phyloP scores from a whole-genome alignment of 2,329 filamentous ascomycete species.

The Sclerotinia glacialis region DNA sequence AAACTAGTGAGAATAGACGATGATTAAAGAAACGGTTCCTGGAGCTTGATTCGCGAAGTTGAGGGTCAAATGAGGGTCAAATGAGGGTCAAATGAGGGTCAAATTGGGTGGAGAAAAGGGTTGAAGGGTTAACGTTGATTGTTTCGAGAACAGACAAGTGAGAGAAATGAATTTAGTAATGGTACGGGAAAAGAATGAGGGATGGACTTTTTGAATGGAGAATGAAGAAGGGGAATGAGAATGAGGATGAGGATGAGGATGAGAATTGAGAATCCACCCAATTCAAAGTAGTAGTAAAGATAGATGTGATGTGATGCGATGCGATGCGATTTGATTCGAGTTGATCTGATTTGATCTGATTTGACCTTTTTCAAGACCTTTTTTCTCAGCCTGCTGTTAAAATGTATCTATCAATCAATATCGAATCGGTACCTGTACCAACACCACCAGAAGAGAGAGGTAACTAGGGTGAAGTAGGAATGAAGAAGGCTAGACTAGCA shows the following conservation, averaged over 20 bases:
- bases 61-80: not conserved
- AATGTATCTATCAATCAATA: not conserved
- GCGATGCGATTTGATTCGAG: not conserved
- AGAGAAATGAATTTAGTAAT: not conserved
- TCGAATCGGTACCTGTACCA: not conserved
- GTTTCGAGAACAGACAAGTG: not conserved
- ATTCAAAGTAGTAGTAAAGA: not conserved
- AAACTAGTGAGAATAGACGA: conserved; percentile 20
- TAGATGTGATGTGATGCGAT: too few species aligned
- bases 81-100: not conserved
- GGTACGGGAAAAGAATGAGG: conserved; percentile 5
- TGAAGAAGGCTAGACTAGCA: not conserved
- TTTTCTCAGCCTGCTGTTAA: conserved; percentile 7
- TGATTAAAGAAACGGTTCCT: conserved; percentile 16
- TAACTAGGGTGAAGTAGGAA: not conserved
- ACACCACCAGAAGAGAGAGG: not conserved
- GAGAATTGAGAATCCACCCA: not conserved
- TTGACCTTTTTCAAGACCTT: not conserved
- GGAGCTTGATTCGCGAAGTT: conserved; percentile 15
- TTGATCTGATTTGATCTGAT: not conserved
- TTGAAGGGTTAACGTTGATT: not conserved
- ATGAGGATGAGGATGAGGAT: not conserved
- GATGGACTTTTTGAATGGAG: not conserved
- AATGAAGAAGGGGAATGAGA: not conserved
- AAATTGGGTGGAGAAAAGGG: conserved; percentile 13